Base-by-base conservation (phyloP, 495 filamentous ascomycete species). In the Penicillium lagena region DNA sequence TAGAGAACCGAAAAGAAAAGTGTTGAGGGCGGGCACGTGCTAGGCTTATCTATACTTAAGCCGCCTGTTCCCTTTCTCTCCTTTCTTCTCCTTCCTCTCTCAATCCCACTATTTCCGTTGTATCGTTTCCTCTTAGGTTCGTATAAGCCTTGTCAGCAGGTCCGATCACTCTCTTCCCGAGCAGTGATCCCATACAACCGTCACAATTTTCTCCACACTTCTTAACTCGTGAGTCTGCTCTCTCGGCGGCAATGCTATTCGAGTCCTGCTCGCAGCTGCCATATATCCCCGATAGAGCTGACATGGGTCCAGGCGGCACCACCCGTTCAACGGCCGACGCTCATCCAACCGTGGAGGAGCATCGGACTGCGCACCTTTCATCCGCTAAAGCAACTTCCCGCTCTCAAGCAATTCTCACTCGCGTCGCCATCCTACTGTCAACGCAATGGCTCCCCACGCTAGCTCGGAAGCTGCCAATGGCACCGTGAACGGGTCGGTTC, bases 281-380 rank as follows among this genome's bases (percentile, higher is more conserved):
- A 6, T 22, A 6, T 4, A 22, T 22, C 22, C 22, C 22, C 22
- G 22, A 22, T 4, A 22, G 22, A 22, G 22, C 22, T 22, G 22
- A 22, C 22, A 22, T 22, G 2, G 44, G 7, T 50, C 15, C 59
- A 93, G 91, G 59, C 80, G 85, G 72, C 91, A 97, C 76, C 87
- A 97, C 82, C 89, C 90, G 74, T 95, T 86, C 84, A 91, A 94
- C 81, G 87, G 86, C 83, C 89, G 88, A 77, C 91, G 90, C 79
- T 85, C 88, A 80, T 84, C 89, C 70, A 80, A 85, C 64, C 79
- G 86, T 66, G 90, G 87, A 72, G 82, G 85, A 67, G 81, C 86
- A 81, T 85, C 87, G 79, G 89, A 93, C 72, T 81, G 79, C 58
- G 69, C 76, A 54, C 76, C 75, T 75, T 77, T 55, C 67, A 60